A percentile compares a stretch with the other conserved stretches of the same genome.
Conservation (phyloP, 2,329 filamentous ascomycete species). For the Verticillium isaacii region DNA sequence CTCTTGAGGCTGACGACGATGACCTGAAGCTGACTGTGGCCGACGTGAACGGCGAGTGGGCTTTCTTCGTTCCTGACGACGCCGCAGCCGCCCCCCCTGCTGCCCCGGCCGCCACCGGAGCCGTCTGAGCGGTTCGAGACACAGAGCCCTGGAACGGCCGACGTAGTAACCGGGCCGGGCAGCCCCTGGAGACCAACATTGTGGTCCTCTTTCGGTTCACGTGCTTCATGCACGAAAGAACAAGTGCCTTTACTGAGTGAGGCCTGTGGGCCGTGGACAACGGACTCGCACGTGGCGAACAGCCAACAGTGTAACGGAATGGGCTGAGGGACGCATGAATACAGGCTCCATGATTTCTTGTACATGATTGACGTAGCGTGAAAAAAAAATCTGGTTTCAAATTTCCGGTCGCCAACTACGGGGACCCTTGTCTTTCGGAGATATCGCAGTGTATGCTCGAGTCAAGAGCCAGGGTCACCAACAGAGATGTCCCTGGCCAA, state of each 20-base stretch:
- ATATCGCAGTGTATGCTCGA: background rate
- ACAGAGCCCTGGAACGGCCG: background rate
- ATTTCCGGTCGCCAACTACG: background rate
- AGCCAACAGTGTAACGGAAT: background rate
- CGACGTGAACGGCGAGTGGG: constrained; percentile 24
- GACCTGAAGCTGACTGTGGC: constrained; percentile 23
- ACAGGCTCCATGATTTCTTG: background rate
- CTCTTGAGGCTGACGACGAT: constrained; percentile 31
- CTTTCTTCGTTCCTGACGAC: constrained; percentile 20
- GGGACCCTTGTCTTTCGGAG: background rate
- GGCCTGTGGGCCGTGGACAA: background rate
- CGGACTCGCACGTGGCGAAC: background rate
- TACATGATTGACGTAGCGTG: background rate
- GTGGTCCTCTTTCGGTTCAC: background rate
- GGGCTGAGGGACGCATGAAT: background rate
- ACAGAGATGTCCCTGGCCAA: background rate
- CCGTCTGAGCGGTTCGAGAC: background rate
- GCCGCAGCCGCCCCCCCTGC: constrained; percentile 15
- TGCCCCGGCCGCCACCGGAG: background rate
- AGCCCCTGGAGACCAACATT: background rate
- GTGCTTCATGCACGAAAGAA: background rate
- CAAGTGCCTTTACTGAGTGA: background rate
- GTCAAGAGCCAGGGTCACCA: background rate
- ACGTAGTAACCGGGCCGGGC: background rate
- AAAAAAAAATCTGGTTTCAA: background rate